Percentiles rank a stretch among this genome's conserved stretches.
Conservation (phyloP, 2,329 filamentous ascomycete species). For the Trichophyton simii region DNA sequence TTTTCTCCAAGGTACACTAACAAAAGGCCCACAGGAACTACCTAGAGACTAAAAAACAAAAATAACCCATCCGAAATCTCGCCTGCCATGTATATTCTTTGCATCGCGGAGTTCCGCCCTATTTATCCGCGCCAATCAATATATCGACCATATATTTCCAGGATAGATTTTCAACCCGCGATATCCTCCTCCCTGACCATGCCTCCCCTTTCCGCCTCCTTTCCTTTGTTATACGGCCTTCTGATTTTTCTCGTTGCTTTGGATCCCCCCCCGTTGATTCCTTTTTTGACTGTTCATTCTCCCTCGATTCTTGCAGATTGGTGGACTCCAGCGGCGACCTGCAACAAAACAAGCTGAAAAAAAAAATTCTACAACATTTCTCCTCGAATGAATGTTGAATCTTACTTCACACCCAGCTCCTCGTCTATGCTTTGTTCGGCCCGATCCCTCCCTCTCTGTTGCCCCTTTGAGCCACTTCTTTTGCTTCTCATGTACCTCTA, state of each 20-base stretch:
- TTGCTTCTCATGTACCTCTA: not conserved
- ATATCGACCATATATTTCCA: not conserved
- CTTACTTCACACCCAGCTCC: not conserved
- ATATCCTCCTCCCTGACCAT: not conserved
- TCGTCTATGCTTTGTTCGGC: not conserved
- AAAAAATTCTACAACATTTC: not conserved
- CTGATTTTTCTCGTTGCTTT: not conserved
- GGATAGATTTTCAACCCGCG: not conserved
- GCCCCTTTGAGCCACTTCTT: not conserved
- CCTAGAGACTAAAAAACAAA: not conserved
- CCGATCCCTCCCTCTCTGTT: not conserved
- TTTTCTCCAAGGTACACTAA: not conserved
- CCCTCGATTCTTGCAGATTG: not conserved
- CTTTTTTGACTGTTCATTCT: not conserved
- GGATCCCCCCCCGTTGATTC: not conserved
- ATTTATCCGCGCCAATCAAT: not conserved
- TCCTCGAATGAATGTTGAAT: not conserved
- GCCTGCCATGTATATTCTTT: not conserved
- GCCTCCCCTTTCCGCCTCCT: not conserved
- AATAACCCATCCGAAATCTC: not conserved
- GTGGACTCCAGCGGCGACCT: not conserved
- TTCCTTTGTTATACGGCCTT: not conserved
- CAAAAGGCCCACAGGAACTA: too few relatives aligned
- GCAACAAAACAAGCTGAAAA: not conserved
- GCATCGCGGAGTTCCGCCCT: not conserved